These are phyloP conservation scores for Candida arabinofermentans DNA, from an alignment of 805 yeast genomes.

Conservation along the genomic window DNA sequence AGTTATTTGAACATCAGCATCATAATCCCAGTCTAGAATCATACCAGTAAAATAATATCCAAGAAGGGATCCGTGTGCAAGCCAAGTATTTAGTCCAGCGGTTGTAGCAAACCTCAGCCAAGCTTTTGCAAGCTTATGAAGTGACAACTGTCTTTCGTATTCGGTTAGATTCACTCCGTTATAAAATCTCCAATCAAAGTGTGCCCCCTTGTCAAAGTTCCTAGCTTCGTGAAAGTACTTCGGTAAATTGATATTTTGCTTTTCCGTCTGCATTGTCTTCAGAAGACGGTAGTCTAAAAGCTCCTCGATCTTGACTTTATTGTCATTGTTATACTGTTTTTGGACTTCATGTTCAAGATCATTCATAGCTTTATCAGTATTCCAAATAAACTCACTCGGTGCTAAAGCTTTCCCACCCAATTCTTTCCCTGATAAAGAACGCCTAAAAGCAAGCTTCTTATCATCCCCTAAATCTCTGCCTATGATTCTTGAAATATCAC, in stretches of 20 bases:
- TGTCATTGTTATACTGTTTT: background rate
- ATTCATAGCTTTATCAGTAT: background rate
- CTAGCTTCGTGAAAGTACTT: constrained; percentile 43
- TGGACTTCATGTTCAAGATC: background rate
- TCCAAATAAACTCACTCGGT: background rate
- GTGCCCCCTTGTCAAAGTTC: constrained; percentile 34
- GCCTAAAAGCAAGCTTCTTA: background rate
- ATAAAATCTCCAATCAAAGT: constrained; percentile 46
- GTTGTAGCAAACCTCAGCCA: constrained; percentile 50
- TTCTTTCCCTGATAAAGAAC: background rate
- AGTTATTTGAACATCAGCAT: constrained; percentile 60
- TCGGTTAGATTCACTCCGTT: constrained; percentile 20
- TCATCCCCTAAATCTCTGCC: background rate
- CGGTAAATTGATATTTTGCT: constrained; percentile 8
- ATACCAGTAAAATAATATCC: constrained; percentile 62
- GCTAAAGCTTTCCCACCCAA: background rate
- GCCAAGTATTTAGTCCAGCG: constrained; percentile 49
- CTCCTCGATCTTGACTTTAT: background rate
- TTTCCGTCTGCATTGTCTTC: constrained; percentile 3
- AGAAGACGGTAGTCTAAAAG: constrained; percentile 8
- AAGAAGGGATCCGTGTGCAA: constrained; percentile 59
- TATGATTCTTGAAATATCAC: constrained; percentile 6
- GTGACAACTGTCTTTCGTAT: constrained; percentile 21
- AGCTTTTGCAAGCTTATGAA: constrained; percentile 48
- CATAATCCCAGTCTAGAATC: constrained; percentile 58